Evolutionary conservation across 257 asterid genomes (phyloP).

Genomic region (Penstemon newberryi): DNA sequence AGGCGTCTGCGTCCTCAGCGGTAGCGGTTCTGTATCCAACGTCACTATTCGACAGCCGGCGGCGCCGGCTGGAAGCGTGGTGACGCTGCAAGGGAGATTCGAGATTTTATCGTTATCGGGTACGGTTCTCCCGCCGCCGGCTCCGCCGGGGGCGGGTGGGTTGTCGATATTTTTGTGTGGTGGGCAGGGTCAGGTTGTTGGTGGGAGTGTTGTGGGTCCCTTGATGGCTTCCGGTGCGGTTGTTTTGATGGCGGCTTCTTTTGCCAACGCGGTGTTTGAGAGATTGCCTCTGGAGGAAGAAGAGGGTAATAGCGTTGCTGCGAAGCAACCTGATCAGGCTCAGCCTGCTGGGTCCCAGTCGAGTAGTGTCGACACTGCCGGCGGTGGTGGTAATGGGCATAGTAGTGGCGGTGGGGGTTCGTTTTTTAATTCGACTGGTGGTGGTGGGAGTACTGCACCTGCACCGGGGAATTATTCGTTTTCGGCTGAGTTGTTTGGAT

Average conservation of each 20-base stretch:
- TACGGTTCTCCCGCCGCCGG: conserved; percentile 84
- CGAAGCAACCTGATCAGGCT: conserved; percentile 19
- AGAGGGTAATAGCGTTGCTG: conserved; percentile 28
- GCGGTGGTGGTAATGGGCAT: conserved; percentile 38
- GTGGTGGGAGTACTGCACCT: conserved; percentile 13
- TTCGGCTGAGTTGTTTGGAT: conserved; percentile 56
- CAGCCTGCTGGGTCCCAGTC: conserved; percentile 66
- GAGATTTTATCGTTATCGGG: conserved; percentile 64
- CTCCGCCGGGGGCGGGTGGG: conserved; percentile 73
- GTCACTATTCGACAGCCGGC: conserved; percentile 69
- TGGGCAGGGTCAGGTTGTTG: conserved; percentile 75
- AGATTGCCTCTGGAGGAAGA: conserved; percentile 68
- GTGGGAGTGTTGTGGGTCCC: conserved; percentile 67
- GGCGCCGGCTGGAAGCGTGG: conserved; percentile 47
- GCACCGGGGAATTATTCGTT: conserved; percentile 40
- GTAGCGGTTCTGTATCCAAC: conserved; percentile 56
- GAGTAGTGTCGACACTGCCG: conserved; percentile 60
- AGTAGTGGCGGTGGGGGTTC: conserved; percentile 34
- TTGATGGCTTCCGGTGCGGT: conserved; percentile 64
- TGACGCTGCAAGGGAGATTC: conserved; percentile 65
- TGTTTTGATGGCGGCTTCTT: conserved; percentile 65
- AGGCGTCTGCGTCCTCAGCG: conserved; percentile 66
- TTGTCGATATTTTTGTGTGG: conserved; percentile 62
- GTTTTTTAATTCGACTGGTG: conserved; percentile 28
- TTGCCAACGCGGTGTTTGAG: conserved; percentile 71